Evolutionary conservation across 371 early-diverging fungal genomes (phyloP).

Genomic region (Saksenaea oblongispora): DNA sequence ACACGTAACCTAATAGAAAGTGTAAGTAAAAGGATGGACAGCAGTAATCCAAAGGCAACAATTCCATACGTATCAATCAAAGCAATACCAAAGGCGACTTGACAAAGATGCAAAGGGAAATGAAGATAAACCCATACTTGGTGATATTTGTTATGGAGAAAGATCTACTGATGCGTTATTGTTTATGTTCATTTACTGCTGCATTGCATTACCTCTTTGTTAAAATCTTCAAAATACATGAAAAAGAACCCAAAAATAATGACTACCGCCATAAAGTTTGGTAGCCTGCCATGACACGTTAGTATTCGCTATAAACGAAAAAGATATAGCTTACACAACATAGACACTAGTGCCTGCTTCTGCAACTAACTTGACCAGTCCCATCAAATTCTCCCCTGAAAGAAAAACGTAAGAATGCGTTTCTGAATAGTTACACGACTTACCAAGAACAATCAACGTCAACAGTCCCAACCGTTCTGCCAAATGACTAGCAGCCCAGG

Average conservation of each 20-base stretch:
- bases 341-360: constrained; percentile 29
- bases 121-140: constrained; percentile 66
- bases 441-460: constrained; percentile 57
- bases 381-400: constrained; percentile 49
- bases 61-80: constrained; percentile 46
- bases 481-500: constrained; percentile 64
- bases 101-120: constrained; percentile 58
- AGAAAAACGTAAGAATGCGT: neutral
- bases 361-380: constrained; percentile 43
- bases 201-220: constrained; percentile 41
- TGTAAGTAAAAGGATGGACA: neutral
- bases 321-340: constrained; percentile 31
- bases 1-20: constrained; percentile 30
- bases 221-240: constrained; percentile 57
- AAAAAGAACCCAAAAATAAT: constrained; percentile 56
- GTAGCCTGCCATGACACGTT: constrained; percentile 20
- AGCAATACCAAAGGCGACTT: constrained; percentile 61
- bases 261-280: constrained; percentile 54
- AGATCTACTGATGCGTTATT: constrained; percentile 21
- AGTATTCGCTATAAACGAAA: neutral
- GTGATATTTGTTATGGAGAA: constrained; percentile 45
- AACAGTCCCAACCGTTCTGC: constrained; percentile 60
- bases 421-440: constrained; percentile 4
- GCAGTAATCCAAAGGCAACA: neutral
- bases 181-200: neutral